Evolutionary conservation across 139 green algal species (phyloP), one percentile per base, ranked within the genome.

Genomic region (Ulvella scutata): DNA sequence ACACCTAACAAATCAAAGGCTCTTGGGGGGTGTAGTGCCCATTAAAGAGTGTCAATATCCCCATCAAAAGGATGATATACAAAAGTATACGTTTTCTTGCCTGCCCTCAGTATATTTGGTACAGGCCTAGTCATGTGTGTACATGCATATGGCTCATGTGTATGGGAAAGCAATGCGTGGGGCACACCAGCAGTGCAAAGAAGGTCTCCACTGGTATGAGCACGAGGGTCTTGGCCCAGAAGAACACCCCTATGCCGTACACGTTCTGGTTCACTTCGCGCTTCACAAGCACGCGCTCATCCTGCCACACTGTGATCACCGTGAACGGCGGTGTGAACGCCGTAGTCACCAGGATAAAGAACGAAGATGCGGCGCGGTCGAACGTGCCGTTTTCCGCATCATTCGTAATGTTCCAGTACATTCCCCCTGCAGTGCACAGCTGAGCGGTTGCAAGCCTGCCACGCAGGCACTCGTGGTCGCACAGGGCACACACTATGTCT

Each of bases 321-420:
- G 81, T 83, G 75, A 80, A 87, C 39, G 77, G 62, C 36, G 84
- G 84, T 2, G 81, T 88, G 76, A 89, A 89, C n/a, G 39, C 38
- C 36, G 79, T 67, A 35, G 60, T 62, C 34, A 62, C 76, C 39
- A 77, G 39, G 60, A 40, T 36, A 3, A 79, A 60, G 51, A 62
- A 78, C 59, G 72, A 62, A 23, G 78, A 61, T 34, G 73, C 73
- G 6, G 72, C 43, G 51, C 78, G 78, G 72, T 82, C 75, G 39
- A 72, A 76, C 36, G 51, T 74, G 9, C 74, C 78, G 21, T 36
- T 43, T 4, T 26, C 37, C 23, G 72, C 34, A 17, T 78, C 73
- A 0, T 59, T n/a, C 36, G 60, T 38, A 72, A 79, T 34, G 29
- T 74, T 3, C 28, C 62, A 61, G 35, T 82, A 82, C 74, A 79